phyloP scores from a whole-genome alignment of 495 filamentous ascomycete genomes.

The Tricharina praecox region DNA sequence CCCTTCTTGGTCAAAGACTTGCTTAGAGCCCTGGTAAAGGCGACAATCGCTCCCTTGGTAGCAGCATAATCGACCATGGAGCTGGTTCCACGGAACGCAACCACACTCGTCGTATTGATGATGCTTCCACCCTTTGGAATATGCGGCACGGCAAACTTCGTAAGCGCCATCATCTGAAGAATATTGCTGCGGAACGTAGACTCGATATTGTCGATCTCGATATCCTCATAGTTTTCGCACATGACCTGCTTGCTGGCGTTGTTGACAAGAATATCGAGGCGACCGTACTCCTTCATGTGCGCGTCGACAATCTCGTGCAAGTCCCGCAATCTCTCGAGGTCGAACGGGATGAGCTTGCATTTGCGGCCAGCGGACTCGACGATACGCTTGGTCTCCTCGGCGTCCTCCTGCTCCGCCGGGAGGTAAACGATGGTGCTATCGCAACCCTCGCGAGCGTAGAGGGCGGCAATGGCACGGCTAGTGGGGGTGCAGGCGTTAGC shows the following conservation, averaged over 20 bases:
- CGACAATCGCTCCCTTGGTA: slow-evolving; percentile 45
- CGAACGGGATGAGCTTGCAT: slow-evolving; percentile 34
- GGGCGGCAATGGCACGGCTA: slow-evolving; percentile 37
- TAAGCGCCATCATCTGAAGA: slow-evolving; percentile 44
- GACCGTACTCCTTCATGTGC: slow-evolving; percentile 36
- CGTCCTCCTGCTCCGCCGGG: slow-evolving; percentile 38
- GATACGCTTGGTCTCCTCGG: slow-evolving; percentile 36
- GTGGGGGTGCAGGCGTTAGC: slow-evolving; percentile 32
- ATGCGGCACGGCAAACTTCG: slow-evolving; percentile 42
- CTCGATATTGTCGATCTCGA: slow-evolving; percentile 6
- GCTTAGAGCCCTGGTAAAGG: slow-evolving; percentile 42
- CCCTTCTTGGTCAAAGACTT: slow-evolving; percentile 40
- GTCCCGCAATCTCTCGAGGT: slow-evolving; percentile 33
- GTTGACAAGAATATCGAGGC: slow-evolving; percentile 43
- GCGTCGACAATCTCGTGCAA: slow-evolving; percentile 35
- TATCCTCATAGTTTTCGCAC: slow-evolving; percentile 34
- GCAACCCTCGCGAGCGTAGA: slow-evolving; percentile 41
- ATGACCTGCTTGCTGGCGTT: slow-evolving; percentile 43
- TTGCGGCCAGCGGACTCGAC: slow-evolving; percentile 33
- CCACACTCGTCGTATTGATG: slow-evolving; percentile 43
- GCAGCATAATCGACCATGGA: slow-evolving; percentile 43
- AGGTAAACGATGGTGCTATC: slow-evolving; percentile 41
- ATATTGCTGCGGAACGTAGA: slow-evolving; percentile 39
- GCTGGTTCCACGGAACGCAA: slow-evolving; percentile 37
- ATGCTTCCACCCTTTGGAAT: slow-evolving; percentile 40